Percentiles rank a stretch among this genome's conserved stretches.
These are phyloP conservation scores for Cylindrotheca closterium DNA, from an alignment of 108 stramenopile species.

Conservation along the genomic window DNA sequence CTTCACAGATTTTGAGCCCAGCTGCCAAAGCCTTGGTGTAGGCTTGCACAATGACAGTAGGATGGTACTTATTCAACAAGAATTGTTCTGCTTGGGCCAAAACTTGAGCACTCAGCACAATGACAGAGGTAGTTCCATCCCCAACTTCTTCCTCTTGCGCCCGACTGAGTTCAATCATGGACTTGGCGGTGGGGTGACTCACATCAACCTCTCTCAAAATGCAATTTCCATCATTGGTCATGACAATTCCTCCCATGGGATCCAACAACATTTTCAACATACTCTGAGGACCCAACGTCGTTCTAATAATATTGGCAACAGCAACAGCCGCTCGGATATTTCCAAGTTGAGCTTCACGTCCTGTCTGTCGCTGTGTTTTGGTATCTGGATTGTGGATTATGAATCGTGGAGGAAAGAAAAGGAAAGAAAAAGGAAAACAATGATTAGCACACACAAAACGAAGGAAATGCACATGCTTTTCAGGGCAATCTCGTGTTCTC, in stretches of 20 bases:
- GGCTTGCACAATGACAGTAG: conserved; percentile 95
- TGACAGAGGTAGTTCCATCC: conserved; percentile 99
- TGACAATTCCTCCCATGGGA: conserved; percentile 99
- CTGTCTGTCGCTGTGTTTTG: conserved; percentile 96
- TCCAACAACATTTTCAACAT: conserved; percentile 99
- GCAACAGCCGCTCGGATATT: conserved; percentile 97
- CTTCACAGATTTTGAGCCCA: conserved; percentile 90
- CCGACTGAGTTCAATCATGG: conserved; percentile 98
- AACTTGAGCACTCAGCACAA: conserved; percentile 98
- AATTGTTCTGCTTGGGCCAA: conserved; percentile 98
- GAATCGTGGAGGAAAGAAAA: neutral
- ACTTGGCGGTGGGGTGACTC: conserved; percentile 99
- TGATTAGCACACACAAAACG: conserved; percentile 1
- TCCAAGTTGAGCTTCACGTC: conserved; percentile 95
- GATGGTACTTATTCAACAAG: conserved; percentile 90
- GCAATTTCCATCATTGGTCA: conserved; percentile 99
- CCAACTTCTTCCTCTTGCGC: conserved; percentile 99
- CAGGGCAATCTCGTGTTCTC: neutral
- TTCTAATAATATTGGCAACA: conserved; percentile 96
- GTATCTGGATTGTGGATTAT: conserved; percentile 43
- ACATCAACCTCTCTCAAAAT: conserved; percentile 99
- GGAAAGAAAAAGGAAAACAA: conserved; percentile 1
- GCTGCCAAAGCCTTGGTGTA: conserved; percentile 93
- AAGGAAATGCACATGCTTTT: neutral
- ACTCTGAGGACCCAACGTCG: conserved; percentile 95